Conservation (phyloP, 768 basidiomycete species). For the Rhodotorula paludigena region DNA sequence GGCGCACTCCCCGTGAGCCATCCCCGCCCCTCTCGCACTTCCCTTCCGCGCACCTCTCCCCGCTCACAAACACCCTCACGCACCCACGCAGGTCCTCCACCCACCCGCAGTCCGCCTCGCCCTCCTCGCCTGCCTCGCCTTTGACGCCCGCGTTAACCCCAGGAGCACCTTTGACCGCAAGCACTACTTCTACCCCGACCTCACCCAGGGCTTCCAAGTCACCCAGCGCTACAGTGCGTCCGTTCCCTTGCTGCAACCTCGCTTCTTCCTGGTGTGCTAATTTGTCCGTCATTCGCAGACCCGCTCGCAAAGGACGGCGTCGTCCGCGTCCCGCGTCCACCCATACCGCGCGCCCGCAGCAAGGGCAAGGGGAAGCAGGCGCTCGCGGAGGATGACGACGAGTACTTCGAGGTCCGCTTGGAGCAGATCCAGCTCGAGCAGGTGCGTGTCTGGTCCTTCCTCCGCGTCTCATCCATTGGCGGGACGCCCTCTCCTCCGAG, state of each 20-base stretch:
- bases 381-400: not conserved
- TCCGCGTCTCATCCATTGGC: too few species aligned
- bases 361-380: constrained; percentile 39
- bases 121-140: constrained; percentile 71
- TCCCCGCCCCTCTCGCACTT: not conserved
- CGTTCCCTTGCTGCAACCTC: not conserved
- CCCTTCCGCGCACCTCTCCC: constrained; percentile 11
- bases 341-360: constrained; percentile 44
- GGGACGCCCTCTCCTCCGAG: constrained; percentile 17
- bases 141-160: constrained; percentile 50
- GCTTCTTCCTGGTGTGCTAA: not conserved
- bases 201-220: constrained; percentile 92
- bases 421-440: constrained; percentile 95
- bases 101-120: constrained; percentile 62
- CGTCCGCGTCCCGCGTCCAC: constrained; percentile 50
- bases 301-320: constrained; percentile 70
- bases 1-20: constrained; percentile 84
- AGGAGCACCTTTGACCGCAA: constrained; percentile 77
- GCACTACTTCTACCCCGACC: constrained; percentile 95
- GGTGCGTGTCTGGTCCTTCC: constrained; percentile 51
- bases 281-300: constrained; percentile 54
- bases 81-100: constrained; percentile 40
- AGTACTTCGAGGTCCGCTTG: constrained; percentile 60
- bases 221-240: constrained; percentile 82
- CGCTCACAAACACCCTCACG: constrained; percentile 51